Percentiles rank a stretch among this genome's conserved stretches.
Evolutionary conservation across 2,329 filamentous ascomycete species (phyloP).

Genomic region (Hortaea werneckii): DNA sequence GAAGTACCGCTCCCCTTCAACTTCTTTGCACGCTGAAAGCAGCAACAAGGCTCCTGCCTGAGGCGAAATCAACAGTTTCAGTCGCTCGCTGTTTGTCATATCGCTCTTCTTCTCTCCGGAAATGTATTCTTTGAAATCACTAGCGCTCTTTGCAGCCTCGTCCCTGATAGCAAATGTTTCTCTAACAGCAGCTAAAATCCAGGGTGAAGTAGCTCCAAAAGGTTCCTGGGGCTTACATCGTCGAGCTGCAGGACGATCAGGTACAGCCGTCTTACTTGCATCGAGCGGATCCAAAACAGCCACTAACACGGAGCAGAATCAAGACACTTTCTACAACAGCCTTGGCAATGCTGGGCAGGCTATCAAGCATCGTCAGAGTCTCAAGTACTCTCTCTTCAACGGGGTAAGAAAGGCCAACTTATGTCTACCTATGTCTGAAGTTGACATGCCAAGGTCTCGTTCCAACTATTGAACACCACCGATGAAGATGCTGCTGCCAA

Average conservation of each 20-base stretch:
- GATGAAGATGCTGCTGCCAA: slow-evolving; percentile 11
- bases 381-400: not conserved
- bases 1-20: no score
- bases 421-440: not conserved
- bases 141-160: not conserved
- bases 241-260: not conserved
- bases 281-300: not conserved
- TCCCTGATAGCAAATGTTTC: not conserved
- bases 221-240: not conserved
- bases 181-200: not conserved
- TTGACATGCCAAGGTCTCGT: slow-evolving; percentile 6
- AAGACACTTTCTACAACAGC: not conserved
- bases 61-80: no score
- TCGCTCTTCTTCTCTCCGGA: not conserved
- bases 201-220: not conserved
- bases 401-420: not conserved
- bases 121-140: not conserved
- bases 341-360: not conserved
- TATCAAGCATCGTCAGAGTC: not conserved
- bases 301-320: not conserved
- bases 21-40: no score
- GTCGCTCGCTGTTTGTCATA: no score
- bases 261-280: not conserved
- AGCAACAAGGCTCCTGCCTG: no score
- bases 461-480: slow-evolving; percentile 11